phyloP scores from a whole-genome alignment of 768 basidiomycete genomes.

The Zangia roseola region DNA sequence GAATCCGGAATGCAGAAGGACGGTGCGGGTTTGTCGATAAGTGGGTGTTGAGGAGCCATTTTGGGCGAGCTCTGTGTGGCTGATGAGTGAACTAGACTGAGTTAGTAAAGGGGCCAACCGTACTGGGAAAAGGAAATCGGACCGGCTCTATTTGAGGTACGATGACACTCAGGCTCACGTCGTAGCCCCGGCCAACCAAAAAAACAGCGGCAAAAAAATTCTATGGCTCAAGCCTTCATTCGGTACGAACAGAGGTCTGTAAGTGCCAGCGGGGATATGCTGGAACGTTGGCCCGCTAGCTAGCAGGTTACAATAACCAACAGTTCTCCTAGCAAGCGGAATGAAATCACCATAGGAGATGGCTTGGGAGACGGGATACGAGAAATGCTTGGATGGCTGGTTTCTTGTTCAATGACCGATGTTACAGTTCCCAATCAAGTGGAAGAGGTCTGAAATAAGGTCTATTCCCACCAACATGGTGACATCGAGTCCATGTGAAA shows the following conservation, averaged over 20 bases:
- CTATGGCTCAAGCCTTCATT: background rate
- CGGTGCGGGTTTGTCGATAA: constrained; percentile 68
- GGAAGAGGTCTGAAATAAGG: background rate
- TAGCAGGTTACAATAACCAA: too few relatives aligned
- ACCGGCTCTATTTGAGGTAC: background rate
- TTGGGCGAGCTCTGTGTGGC: constrained; percentile 1
- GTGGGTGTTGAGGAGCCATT: constrained; percentile 45
- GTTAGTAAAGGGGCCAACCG: background rate
- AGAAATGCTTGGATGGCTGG: background rate
- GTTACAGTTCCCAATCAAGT: background rate
- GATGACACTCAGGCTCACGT: too few relatives aligned
- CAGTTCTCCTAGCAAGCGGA: too few relatives aligned
- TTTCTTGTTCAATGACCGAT: background rate
- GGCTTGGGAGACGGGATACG: too few relatives aligned
- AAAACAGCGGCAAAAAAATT: background rate
- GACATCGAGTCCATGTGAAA: constrained; percentile 2
- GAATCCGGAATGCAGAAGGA: constrained; percentile 61
- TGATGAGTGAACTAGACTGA: background rate
- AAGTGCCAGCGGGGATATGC: too few relatives aligned
- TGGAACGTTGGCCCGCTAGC: too few relatives aligned
- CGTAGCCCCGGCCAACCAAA: too few relatives aligned
- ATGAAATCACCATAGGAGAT: constrained; percentile 4
- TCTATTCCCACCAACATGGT: constrained; percentile 6
- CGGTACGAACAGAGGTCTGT: background rate
- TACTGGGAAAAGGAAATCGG: constrained; percentile 1